These are phyloP conservation scores for Alternaria arbusti DNA, from an alignment of 2,329 filamentous ascomycete species.

Conservation along the genomic window DNA sequence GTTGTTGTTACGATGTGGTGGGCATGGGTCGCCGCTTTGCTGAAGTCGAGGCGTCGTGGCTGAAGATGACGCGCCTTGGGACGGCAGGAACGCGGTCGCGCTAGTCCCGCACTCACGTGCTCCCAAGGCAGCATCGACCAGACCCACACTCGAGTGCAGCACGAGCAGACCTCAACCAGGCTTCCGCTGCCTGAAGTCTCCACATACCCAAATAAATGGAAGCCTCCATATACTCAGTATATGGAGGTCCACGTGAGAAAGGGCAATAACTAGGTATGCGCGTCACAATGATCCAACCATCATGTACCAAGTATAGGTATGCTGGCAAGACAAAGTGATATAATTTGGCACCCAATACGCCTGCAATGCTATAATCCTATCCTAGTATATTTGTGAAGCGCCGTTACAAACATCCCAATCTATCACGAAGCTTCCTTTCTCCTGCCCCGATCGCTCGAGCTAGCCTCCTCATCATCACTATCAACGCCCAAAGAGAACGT, in stretches of 20 bases:
- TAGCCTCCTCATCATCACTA: conserved; percentile 45
- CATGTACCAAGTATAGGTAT: neutral
- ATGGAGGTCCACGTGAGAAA: neutral
- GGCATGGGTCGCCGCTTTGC: conserved; percentile 33
- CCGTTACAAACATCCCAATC: neutral
- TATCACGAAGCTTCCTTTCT: conserved; percentile 36
- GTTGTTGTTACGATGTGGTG: conserved; percentile 25
- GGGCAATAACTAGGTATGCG: neutral
- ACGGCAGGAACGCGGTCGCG: conserved; percentile 28
- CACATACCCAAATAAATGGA: neutral
- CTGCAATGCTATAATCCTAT: neutral
- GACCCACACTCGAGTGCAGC: conserved; percentile 2
- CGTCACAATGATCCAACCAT: neutral
- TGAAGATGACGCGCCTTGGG: conserved; percentile 39
- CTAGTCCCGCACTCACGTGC: conserved; percentile 25
- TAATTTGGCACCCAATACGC: neutral
- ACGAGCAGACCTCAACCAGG: conserved; percentile 9
- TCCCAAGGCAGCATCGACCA: conserved; percentile 2
- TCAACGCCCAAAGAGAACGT: conserved; percentile 59
- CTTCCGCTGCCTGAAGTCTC: neutral
- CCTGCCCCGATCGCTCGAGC: conserved; percentile 40
- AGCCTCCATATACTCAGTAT: neutral
- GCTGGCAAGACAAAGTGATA: neutral
- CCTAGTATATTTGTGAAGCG: neutral
- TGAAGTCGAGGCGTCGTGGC: conserved; percentile 34